A percentile compares a stretch with the other conserved stretches of the same genome.
phyloP scores from a whole-genome alignment of 495 filamentous ascomycete species.

The Tuber umbilicatum region DNA sequence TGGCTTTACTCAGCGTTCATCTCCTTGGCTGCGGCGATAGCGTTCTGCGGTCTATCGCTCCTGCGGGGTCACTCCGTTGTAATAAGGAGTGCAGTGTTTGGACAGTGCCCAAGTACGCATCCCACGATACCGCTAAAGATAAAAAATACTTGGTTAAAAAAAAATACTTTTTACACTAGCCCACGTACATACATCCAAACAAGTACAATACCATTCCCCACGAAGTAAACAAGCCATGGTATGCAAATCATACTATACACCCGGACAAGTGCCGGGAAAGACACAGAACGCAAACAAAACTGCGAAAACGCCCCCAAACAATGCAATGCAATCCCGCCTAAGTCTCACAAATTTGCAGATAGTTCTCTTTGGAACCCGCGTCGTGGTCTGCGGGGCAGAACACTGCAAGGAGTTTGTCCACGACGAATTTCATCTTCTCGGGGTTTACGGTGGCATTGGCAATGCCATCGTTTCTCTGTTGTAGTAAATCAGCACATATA shows the following conservation, averaged over 20 bases:
- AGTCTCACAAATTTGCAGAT: background rate
- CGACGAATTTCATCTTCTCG: constrained; percentile 29
- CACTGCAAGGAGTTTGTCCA: constrained; percentile 27
- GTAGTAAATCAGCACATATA: constrained; percentile 12
- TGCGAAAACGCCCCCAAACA: background rate
- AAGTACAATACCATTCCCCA: background rate
- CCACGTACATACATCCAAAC: background rate
- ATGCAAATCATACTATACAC: background rate
- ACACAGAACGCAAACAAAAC: background rate
- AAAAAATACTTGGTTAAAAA: background rate
- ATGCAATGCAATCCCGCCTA: background rate
- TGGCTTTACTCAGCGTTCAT: background rate
- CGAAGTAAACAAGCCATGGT: background rate
- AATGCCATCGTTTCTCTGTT: constrained; percentile 29
- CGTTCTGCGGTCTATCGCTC: too few relatives aligned
- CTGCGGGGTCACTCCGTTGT: background rate
- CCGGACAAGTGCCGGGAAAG: background rate
- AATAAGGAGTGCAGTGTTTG: background rate
- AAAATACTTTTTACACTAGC: background rate
- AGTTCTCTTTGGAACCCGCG: background rate
- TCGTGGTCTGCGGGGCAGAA: constrained; percentile 14
- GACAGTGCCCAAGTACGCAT: background rate
- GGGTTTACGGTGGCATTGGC: constrained; percentile 7
- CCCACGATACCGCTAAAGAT: background rate
- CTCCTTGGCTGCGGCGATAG: background rate